Conservation (phyloP, 2,329 filamentous ascomycete genomes). For the Neocucurbitaria cava region DNA sequence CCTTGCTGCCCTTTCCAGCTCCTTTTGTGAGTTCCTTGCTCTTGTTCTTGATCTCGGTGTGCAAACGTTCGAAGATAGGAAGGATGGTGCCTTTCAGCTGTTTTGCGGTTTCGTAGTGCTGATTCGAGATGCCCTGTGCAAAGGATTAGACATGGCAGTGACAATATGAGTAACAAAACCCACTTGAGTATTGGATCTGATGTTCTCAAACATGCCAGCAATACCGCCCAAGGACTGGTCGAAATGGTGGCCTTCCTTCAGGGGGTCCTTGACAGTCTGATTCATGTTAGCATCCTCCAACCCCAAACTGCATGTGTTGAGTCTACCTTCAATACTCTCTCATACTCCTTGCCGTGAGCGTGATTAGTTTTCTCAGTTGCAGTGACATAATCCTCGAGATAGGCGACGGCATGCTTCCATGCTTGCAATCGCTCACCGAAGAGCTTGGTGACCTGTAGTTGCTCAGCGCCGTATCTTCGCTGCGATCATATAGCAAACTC, state of each 20-base stretch:
- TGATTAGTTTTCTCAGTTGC: slow-evolving; percentile 87
- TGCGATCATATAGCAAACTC: neutral
- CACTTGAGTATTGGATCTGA: slow-evolving; percentile 86
- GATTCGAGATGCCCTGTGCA: slow-evolving; percentile 77
- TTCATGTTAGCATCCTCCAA: slow-evolving; percentile 12
- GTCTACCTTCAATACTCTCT: slow-evolving; percentile 84
- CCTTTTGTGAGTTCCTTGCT: slow-evolving; percentile 85
- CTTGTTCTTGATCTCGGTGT: slow-evolving; percentile 97
- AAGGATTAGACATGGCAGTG: neutral
- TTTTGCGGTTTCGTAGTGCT: slow-evolving; percentile 90
- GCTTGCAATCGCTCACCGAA: slow-evolving; percentile 88
- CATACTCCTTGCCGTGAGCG: slow-evolving; percentile 89
- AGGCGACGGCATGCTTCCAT: slow-evolving; percentile 93
- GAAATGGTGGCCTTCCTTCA: slow-evolving; percentile 92
- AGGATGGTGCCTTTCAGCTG: slow-evolving; percentile 85
- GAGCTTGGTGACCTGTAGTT: slow-evolving; percentile 58
- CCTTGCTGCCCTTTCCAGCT: slow-evolving; percentile 83
- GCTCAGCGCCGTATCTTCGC: neutral
- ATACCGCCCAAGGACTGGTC: slow-evolving; percentile 88
- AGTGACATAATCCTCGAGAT: slow-evolving; percentile 87
- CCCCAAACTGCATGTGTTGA: neutral
- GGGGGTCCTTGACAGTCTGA: slow-evolving; percentile 81
- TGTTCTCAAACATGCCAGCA: slow-evolving; percentile 90
- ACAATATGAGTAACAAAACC: neutral
- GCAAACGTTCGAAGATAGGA: slow-evolving; percentile 86